Base-by-base conservation (phyloP, 306 rosid species). In the Luffa acutangula region DNA sequence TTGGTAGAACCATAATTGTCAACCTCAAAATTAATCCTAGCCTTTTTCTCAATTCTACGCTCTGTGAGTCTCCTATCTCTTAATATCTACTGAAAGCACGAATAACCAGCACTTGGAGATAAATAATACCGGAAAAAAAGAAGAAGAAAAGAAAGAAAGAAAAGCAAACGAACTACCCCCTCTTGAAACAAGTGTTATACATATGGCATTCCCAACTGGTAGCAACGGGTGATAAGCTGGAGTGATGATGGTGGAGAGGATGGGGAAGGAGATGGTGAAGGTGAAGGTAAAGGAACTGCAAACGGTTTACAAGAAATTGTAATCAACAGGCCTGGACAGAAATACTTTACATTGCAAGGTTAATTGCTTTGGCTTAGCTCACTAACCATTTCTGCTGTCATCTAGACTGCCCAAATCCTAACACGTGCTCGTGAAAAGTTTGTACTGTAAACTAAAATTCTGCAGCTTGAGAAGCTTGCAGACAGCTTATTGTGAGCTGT, bases 401-500 rank as follows among this genome's bases (percentile, higher is more conserved):
- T 84, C 72, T 15, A 76, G 65, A 58, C 42, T 62, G 75, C 45
- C 74, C 64, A 81, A 39, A 43, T 62, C 75, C 72, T 69, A 45
- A 34, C 85, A 87, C 58, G 25, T 81, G 77, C 52, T 78, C 64
- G 4, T 84, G 81, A 87, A 87, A 43, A 77, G 82, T 72, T 87
- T 82, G 69, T 56, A 14, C 11, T 78, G 77, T 56, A 66, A 78
- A 20, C 57, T 82, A 12, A 80, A 87, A n/a, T 69, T 78, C 53
- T 21, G 85, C 86, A 84, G 64, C 39, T 72, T 78, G 6, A 85
- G 83, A 74, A 87, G 85, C 74, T 46, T 36, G 48, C 90, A 87
- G 14, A 79, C 57, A 84, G 78, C 75, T 63, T 85, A 79, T 93
- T 93, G 87, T 14, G 92, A 90, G 81, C 85, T 84, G 81, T 82